A percentile compares a stretch with the other conserved stretches of the same genome.
Evolutionary conservation across 441 rosid species (phyloP).

Genomic region (Populus tomentosa): DNA sequence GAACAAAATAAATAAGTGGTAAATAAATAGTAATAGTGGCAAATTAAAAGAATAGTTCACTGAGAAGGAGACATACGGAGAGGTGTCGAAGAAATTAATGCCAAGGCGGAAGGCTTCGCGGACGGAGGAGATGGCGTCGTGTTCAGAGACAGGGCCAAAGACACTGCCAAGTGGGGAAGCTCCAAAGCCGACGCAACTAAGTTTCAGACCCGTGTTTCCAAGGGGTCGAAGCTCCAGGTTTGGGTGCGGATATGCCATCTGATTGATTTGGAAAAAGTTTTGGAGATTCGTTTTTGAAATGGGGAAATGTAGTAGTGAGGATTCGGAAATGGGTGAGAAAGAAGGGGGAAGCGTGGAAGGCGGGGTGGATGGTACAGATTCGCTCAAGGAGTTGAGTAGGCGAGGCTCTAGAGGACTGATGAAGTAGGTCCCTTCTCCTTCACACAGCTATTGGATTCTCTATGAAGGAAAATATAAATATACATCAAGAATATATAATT

Average conservation of each 20-base stretch:
- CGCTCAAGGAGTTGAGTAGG: not conserved
- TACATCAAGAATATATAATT: no score
- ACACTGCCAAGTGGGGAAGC: conserved; percentile 86
- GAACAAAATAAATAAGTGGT: not conserved
- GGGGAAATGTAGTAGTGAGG: not conserved
- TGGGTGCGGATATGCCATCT: conserved; percentile 23
- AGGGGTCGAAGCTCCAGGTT: conserved; percentile 63
- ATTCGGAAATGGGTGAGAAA: not conserved
- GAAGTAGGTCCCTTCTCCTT: no score
- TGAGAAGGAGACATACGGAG: conserved; percentile 49
- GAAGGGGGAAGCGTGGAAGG: not conserved
- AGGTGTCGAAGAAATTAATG: conserved; percentile 95
- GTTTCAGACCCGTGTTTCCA: conserved; percentile 69
- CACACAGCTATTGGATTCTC: no score
- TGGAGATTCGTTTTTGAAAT: not conserved
- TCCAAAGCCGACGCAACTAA: conserved; percentile 84
- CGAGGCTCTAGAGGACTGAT: no score
- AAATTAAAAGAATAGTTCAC: not conserved
- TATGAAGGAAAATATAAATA: no score
- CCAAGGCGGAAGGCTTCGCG: conserved; percentile 73
- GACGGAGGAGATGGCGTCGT: conserved; percentile 72
- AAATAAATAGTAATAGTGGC: not conserved
- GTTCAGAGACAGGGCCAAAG: conserved; percentile 74
- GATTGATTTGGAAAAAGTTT: not conserved
- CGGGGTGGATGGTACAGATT: not conserved